A percentile compares a stretch with the other conserved stretches of the same genome.
phyloP scores from a whole-genome alignment of 495 filamentous ascomycete species.

The Penicillium paxilli region DNA sequence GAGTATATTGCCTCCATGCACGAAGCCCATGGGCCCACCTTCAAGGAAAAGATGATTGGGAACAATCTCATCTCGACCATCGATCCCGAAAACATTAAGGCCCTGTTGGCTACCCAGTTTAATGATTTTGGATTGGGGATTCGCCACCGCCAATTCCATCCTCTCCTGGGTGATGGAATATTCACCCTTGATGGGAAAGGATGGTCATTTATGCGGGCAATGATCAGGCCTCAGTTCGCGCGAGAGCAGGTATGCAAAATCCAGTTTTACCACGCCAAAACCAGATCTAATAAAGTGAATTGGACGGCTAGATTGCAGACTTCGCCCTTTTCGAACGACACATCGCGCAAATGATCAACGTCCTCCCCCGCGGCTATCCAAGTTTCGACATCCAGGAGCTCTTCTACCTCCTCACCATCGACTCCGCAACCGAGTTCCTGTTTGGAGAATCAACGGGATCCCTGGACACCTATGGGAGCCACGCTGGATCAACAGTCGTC shows the following conservation, averaged over 20 bases:
- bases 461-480: neutral
- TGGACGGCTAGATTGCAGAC: neutral
- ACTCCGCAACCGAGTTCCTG: constrained; percentile 7
- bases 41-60: too few relatives aligned
- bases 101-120: constrained; percentile 1
- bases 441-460: constrained; percentile 1
- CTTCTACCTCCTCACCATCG: constrained; percentile 6
- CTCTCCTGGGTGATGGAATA: constrained; percentile 5
- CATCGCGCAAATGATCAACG: neutral
- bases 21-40: too few relatives aligned
- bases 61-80: neutral
- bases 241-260: neutral
- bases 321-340: neutral
- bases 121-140: constrained; percentile 5
- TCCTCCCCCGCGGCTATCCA: too few relatives aligned
- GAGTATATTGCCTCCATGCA: too few relatives aligned
- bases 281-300: too few relatives aligned
- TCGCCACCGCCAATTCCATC: neutral
- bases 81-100: constrained; percentile 5
- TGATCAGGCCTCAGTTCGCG: neutral
- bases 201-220: neutral
- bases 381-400: constrained; percentile 5
- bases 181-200: constrained; percentile 1
- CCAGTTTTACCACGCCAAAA: too few relatives aligned
- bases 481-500: too few relatives aligned